phyloP scores from a whole-genome alignment of 345 rosid species.

The Sisymbrium irio region DNA sequence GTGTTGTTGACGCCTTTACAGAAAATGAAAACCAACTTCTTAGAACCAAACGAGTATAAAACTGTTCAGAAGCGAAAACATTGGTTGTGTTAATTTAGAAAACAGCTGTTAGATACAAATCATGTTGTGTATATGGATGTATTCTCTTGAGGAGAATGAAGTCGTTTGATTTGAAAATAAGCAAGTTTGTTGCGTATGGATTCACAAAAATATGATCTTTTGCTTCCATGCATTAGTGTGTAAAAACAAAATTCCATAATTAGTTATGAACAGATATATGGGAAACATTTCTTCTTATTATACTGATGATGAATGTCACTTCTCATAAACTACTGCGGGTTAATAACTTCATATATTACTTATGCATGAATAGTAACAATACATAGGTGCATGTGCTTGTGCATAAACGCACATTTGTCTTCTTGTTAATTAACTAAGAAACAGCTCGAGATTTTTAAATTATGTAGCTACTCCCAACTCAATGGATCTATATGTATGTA shows the following conservation, averaged over 20 bases:
- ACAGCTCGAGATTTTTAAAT: background rate
- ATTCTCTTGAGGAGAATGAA: background rate
- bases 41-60: background rate
- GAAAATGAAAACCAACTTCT: background rate
- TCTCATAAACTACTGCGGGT: background rate
- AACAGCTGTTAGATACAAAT: background rate
- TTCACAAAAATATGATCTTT: background rate
- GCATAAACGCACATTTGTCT: slow-evolving; percentile 22
- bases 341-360: background rate
- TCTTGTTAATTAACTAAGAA: slow-evolving; percentile 22
- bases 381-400: slow-evolving; percentile 9
- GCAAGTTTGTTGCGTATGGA: background rate
- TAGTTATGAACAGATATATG: background rate
- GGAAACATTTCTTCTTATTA: background rate
- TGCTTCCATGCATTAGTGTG: background rate
- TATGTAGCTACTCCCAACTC: slow-evolving; percentile 13
- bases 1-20: background rate
- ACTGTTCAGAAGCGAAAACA: background rate
- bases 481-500: slow-evolving; percentile 8
- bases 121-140: background rate
- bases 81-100: background rate
- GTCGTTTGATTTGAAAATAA: background rate
- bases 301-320: background rate
- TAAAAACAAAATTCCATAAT: background rate
- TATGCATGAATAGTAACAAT: background rate